Percentiles rank a stretch among this genome's conserved stretches.
Evolutionary conservation across 805 yeast species (phyloP).

Genomic region (Nakazawaea holstii): DNA sequence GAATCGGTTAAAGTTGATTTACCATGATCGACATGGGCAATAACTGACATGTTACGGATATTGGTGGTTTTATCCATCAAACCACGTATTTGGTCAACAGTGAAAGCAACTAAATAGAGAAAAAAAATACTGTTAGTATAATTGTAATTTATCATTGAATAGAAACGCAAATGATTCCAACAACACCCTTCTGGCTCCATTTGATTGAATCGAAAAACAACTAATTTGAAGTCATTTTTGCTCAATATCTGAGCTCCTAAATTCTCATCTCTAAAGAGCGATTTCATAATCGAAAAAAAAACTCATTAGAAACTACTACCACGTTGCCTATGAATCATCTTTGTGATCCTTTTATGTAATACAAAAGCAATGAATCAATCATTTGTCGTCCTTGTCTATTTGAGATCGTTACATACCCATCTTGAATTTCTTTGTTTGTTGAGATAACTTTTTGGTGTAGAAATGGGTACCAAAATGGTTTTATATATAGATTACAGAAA

Average conservation of each 20-base stretch:
- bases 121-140: neutral
- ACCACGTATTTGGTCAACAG: conserved; percentile 91
- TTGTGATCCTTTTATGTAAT: too few relatives aligned
- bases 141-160: neutral
- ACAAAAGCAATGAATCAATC: too few relatives aligned
- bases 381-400: too few relatives aligned
- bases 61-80: conserved; percentile 99
- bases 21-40: conserved; percentile 99
- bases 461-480: conserved; percentile 1
- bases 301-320: too few relatives aligned
- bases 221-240: too few relatives aligned
- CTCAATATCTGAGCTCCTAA: too few relatives aligned
- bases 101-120: conserved; percentile 40
- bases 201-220: too few relatives aligned
- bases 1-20: conserved; percentile 99
- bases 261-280: too few relatives aligned
- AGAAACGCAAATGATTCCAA: too few relatives aligned
- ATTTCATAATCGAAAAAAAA: too few relatives aligned
- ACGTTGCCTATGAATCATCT: too few relatives aligned
- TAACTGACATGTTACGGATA: conserved; percentile 99
- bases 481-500: neutral
- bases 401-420: conserved; percentile 7
- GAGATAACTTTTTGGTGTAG: neutral
- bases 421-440: conserved; percentile 6
- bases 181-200: too few relatives aligned